These are phyloP conservation scores for Austroboletus olivaceoglutinosus DNA, from an alignment of 1,284 basidiomycete species.

Conservation along the genomic window DNA sequence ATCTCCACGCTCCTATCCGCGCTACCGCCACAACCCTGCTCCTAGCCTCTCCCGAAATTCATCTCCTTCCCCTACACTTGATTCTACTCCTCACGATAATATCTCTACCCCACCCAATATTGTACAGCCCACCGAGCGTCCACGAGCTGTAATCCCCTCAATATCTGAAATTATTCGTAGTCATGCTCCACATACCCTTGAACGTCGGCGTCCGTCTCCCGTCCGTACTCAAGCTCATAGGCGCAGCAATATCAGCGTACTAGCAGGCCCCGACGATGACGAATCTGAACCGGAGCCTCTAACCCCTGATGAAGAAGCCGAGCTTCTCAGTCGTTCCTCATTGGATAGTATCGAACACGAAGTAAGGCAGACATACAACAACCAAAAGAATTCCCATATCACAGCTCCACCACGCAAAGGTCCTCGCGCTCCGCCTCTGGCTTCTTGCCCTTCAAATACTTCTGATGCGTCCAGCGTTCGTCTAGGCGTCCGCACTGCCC, in stretches of 20 bases:
- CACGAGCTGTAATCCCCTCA: conserved; percentile 57
- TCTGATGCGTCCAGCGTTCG: conserved; percentile 30
- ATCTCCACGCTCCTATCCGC: conserved; percentile 36
- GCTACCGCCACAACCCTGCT: conserved; percentile 37
- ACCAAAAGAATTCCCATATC: conserved; percentile 49
- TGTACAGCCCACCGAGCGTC: conserved; percentile 24
- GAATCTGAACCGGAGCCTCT: conserved; percentile 49
- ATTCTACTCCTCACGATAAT: conserved; percentile 22
- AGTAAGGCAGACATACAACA: conserved; percentile 63
- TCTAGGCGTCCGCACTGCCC: conserved; percentile 13
- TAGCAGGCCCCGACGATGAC: conserved; percentile 44
- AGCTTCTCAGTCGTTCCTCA: conserved; percentile 70
- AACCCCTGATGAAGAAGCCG: conserved; percentile 55
- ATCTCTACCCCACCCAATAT: conserved; percentile 7
- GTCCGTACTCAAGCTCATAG: conserved; percentile 47
- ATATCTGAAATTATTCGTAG: conserved; percentile 81
- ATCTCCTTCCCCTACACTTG: conserved; percentile 41
- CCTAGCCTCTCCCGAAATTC: conserved; percentile 37
- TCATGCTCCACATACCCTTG: conserved; percentile 59
- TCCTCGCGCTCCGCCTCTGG: conserved; percentile 24
- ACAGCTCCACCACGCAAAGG: conserved; percentile 31
- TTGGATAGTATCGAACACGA: conserved; percentile 83
- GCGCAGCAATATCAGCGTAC: conserved; percentile 45
- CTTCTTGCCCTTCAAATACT: conserved; percentile 24
- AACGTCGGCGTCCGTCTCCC: conserved; percentile 43